Base-by-base conservation (phyloP, 768 basidiomycete species). In the Tylopilus plumbeoviolaceoides region DNA sequence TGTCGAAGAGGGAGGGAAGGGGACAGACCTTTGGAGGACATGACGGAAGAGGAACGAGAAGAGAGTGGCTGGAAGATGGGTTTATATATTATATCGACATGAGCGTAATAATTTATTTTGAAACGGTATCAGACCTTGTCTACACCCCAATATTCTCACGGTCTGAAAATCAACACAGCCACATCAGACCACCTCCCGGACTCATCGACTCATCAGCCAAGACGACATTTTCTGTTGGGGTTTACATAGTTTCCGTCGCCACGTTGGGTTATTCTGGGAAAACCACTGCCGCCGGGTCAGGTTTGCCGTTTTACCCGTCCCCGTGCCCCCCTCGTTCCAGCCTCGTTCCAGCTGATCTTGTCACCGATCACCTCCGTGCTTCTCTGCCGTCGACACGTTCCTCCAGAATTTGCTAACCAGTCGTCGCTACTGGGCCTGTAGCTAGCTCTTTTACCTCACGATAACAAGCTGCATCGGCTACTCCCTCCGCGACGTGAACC, bases 1-100 rank as follows among this genome's bases (percentile, higher is more conserved):
- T 6, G 11, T 3, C 5, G 7, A n/a, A 4, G 12, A 36, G 31
- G 45, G 39, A 30, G 8, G 28, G 31, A 7, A 40, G 0, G 8
- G n/a, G 41, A 58, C 65, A 2, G 3, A 69, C 67, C 67, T 65
- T 68, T 70, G 43, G 67, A 68, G 52, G 67, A 68, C 67, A 68
- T 68, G 66, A 44, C 62, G 65, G 58, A 60, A 30, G 44, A 44
- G 28, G 25, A 36, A 47, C 43, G 44, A 52, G 53, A n/a, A 31
- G 38, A 36, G 33, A 6, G 38, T 47, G 33, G 45, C 18, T 18
- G 41, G 21, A 43, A 5, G 51, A 57, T 40, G 50, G 53, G 35
- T 11, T 36, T 36, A 25, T 30, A 28, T 28, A 28, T 61, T 64
- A 58, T 58, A 65, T 64, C 39, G 48, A 51, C 50, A 33, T 33